These are phyloP conservation scores for Metschnikowia picachoensis DNA, from an alignment of 805 yeast genomes.

Conservation along the genomic window DNA sequence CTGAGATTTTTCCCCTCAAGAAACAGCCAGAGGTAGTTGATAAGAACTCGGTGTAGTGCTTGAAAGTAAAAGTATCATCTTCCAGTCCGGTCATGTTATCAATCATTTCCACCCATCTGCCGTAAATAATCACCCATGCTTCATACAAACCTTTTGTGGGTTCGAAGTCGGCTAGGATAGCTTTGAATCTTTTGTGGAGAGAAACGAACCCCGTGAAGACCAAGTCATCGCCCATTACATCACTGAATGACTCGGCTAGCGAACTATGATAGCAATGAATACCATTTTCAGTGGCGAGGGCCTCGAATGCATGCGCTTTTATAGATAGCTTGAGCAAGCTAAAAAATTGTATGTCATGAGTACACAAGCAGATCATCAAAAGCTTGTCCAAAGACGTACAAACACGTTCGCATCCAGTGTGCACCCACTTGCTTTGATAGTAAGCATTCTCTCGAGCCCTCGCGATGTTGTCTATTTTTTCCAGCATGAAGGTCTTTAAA, in stretches of 20 bases:
- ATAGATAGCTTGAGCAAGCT: conserved; percentile 40
- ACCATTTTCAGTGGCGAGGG: conserved; percentile 2
- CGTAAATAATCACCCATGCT: conserved; percentile 45
- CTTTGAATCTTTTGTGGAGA: conserved; percentile 60
- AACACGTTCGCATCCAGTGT: conserved; percentile 21
- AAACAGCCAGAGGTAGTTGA: conserved; percentile 69
- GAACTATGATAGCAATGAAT: conserved; percentile 18
- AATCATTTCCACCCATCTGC: conserved; percentile 42
- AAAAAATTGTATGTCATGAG: conserved; percentile 49
- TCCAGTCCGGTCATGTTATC: conserved; percentile 23
- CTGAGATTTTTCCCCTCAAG: conserved; percentile 29
- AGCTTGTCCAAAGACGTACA: conserved; percentile 47
- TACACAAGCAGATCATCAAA: conserved; percentile 47
- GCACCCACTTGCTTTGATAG: conserved; percentile 7
- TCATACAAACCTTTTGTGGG: conserved; percentile 39
- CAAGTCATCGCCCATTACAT: conserved; percentile 41
- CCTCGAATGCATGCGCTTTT: conserved; percentile 27
- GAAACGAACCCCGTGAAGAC: conserved; percentile 72
- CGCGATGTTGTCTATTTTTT: conserved; percentile 20
- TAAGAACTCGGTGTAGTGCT: conserved; percentile 69
- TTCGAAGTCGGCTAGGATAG: conserved; percentile 25
- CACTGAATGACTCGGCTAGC: conserved; percentile 26
- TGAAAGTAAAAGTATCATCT: conserved; percentile 47
- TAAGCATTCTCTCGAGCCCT: conserved; percentile 15
- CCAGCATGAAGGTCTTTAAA: conserved; percentile 30